Percentiles rank a stretch among this genome's conserved stretches.
Conservation (phyloP, 2,329 filamentous ascomycete species). For the Colletotrichum endophyticum region DNA sequence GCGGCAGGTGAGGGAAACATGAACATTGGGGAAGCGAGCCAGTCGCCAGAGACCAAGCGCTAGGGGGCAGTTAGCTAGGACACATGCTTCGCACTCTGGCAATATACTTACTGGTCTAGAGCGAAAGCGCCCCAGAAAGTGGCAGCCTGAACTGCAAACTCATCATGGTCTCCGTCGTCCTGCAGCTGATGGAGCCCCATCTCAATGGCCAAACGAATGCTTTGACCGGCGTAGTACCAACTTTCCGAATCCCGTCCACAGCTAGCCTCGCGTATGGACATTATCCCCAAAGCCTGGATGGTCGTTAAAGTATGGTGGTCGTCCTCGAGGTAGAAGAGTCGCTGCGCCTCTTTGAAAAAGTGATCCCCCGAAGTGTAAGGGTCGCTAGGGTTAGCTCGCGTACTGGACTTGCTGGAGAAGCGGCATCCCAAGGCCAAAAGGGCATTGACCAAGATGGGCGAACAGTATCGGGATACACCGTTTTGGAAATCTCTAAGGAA, state of each 20-base stretch:
- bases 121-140: constrained; percentile 69
- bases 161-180: constrained; percentile 55
- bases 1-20: constrained; percentile 58
- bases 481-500: constrained; percentile 70
- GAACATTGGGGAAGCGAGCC: constrained; percentile 67
- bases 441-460: constrained; percentile 69
- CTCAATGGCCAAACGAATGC: constrained; percentile 73
- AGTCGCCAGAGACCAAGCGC: constrained; percentile 70
- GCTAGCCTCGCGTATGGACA: constrained; percentile 77
- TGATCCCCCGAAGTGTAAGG: constrained; percentile 72
- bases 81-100: not conserved
- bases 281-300: constrained; percentile 76
- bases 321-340: constrained; percentile 61
- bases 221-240: constrained; percentile 75
- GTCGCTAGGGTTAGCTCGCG: constrained; percentile 65
- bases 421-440: constrained; percentile 70
- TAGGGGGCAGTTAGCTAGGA: constrained; percentile 28
- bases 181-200: constrained; percentile 68
- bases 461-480: constrained; percentile 69
- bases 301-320: constrained; percentile 71
- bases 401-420: constrained; percentile 69
- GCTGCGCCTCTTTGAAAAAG: constrained; percentile 73
- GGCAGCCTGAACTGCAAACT: constrained; percentile 62
- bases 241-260: constrained; percentile 75
- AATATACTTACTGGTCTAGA: constrained; percentile 61